Conservation (phyloP, 257 asterid species). For the Buddleja alternifolia region DNA sequence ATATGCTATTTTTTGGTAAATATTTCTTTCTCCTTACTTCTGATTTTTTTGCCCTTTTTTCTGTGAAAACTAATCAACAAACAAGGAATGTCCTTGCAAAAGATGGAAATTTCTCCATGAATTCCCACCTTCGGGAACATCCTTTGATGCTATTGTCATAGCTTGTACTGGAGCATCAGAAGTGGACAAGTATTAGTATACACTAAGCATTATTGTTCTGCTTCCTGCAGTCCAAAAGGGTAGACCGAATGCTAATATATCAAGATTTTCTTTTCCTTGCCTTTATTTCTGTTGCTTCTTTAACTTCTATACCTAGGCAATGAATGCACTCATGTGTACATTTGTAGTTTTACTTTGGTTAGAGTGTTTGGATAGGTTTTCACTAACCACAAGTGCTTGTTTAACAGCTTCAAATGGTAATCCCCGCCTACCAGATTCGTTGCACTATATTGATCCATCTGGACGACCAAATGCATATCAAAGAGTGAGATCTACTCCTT, state of each 20-base stretch:
- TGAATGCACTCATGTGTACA: constrained; percentile 2
- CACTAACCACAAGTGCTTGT: constrained; percentile 35
- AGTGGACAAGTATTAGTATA: too few species aligned
- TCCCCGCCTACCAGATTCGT: constrained; percentile 94
- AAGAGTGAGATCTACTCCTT: constrained; percentile 64
- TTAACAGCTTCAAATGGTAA: constrained; percentile 96
- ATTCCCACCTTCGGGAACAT: too few species aligned
- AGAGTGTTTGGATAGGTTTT: constrained; percentile 16
- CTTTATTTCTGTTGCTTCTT: neutral
- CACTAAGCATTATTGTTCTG: too few species aligned
- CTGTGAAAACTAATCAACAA: too few species aligned
- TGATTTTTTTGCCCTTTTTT: neutral
- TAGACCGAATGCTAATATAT: neutral
- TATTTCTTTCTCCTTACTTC: neutral
- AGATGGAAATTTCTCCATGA: too few species aligned
- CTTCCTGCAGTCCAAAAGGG: too few species aligned
- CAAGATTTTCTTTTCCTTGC: neutral
- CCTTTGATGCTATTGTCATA: too few species aligned
- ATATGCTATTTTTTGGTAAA: too few species aligned
- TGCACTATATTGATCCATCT: constrained; percentile 91
- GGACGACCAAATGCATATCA: constrained; percentile 95
- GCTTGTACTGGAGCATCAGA: too few species aligned
- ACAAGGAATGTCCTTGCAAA: too few species aligned
- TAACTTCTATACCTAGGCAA: neutral
- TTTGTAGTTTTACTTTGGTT: constrained; percentile 20